These are phyloP conservation scores for Scutellaria galericulata DNA, from an alignment of 257 asterid genomes.

Conservation along the genomic window DNA sequence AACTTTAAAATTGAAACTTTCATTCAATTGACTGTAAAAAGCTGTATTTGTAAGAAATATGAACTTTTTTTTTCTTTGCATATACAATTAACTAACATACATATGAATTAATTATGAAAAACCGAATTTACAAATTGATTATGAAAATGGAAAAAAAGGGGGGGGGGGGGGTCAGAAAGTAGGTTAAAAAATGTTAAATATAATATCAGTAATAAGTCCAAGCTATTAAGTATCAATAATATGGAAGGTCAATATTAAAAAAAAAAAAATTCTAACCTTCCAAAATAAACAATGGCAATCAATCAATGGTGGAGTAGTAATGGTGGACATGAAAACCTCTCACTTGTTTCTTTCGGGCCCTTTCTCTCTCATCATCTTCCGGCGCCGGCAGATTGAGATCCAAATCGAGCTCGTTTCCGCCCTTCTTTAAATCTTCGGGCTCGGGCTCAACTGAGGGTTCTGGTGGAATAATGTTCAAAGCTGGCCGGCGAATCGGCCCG, in stretches of 20 bases:
- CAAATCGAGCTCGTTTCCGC: slow-evolving; percentile 49
- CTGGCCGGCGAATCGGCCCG: slow-evolving; percentile 33
- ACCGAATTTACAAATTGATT: slow-evolving; percentile 13
- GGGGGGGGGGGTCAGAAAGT: neutral
- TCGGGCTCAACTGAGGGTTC: neutral
- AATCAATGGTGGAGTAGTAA: slow-evolving; percentile 54
- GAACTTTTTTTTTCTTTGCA: no score
- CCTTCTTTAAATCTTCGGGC: slow-evolving; percentile 35
- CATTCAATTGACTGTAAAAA: no score
- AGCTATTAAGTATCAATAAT: neutral
- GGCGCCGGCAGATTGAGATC: slow-evolving; percentile 80
- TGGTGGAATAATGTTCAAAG: slow-evolving; percentile 17
- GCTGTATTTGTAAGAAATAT: no score
- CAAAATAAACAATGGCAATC: slow-evolving; percentile 45
- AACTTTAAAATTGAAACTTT: no score
- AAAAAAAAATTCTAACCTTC: slow-evolving; percentile 26
- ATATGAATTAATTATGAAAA: neutral
- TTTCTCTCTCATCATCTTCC: slow-evolving; percentile 41
- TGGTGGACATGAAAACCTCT: slow-evolving; percentile 45
- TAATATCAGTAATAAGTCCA: neutral
- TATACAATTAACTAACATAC: no score
- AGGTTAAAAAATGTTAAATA: no score
- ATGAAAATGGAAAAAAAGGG: neutral
- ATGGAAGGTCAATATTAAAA: slow-evolving; percentile 4
- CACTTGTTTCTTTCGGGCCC: slow-evolving; percentile 28